Conservation (phyloP, 306 rosid genomes). For the Arachis hypogaea region DNA sequence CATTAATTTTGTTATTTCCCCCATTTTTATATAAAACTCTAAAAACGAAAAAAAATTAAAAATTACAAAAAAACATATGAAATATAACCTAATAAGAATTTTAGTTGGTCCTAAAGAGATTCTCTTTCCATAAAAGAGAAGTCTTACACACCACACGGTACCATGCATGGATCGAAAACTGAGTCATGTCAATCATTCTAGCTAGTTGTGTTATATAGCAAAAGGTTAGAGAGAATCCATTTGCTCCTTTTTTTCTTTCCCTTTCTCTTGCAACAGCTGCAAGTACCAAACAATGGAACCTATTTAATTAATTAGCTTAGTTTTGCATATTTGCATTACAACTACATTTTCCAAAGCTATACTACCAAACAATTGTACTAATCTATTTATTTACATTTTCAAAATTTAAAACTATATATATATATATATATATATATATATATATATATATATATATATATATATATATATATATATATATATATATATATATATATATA, state of each 20-base stretch:
- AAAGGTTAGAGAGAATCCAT: background rate
- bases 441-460: too few species aligned
- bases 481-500: too few species aligned
- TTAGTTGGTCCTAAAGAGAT: too few species aligned
- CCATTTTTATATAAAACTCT: too few species aligned
- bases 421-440: too few species aligned
- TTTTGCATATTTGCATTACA: background rate
- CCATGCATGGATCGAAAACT: background rate
- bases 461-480: too few species aligned
- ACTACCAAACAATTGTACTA: background rate
- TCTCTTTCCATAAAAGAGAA: background rate
- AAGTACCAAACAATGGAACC: conserved; percentile 35
- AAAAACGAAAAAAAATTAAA: too few species aligned
- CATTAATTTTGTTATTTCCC: too few species aligned
- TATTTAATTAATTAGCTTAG: background rate
- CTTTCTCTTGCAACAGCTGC: background rate
- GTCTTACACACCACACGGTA: background rate
- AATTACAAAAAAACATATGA: too few species aligned
- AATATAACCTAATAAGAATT: too few species aligned
- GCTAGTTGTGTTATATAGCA: background rate
- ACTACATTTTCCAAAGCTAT: conserved; percentile 21
- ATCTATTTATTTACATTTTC: too few species aligned
- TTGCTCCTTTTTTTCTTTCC: background rate
- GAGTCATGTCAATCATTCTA: conserved; percentile 15
- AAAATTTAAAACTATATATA: too few species aligned